These are phyloP conservation scores for Ustilago sp. DNA, from an alignment of 1,284 basidiomycete genomes.

Conservation along the genomic window DNA sequence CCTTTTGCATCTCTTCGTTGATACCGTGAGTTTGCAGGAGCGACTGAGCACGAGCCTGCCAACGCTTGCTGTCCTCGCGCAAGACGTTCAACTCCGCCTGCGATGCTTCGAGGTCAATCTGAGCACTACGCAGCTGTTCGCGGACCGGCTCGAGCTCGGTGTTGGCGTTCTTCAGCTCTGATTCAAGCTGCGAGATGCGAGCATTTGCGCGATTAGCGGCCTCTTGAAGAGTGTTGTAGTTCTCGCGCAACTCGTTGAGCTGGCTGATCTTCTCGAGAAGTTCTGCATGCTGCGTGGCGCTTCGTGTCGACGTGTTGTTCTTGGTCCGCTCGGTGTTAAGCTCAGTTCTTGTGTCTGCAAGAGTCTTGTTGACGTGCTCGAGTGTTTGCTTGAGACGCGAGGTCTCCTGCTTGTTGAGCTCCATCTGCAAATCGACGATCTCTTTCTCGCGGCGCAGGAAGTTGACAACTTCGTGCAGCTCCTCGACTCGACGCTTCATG, in stretches of 20 bases:
- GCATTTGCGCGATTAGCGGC: constrained; percentile 80
- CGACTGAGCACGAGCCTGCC: constrained; percentile 86
- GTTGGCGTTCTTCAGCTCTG: constrained; percentile 71
- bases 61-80: constrained; percentile 82
- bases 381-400: constrained; percentile 80
- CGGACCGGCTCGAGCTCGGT: constrained; percentile 81
- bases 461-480: constrained; percentile 80
- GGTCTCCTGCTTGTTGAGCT: constrained; percentile 86
- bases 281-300: constrained; percentile 82
- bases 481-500: constrained; percentile 49
- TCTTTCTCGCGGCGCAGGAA: constrained; percentile 90
- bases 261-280: constrained; percentile 88
- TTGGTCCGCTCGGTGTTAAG: constrained; percentile 56
- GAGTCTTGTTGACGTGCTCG: constrained; percentile 77
- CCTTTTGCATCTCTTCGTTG: constrained; percentile 73
- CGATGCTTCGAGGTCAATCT: constrained; percentile 81
- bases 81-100: constrained; percentile 79
- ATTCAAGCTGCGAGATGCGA: constrained; percentile 71
- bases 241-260: constrained; percentile 86
- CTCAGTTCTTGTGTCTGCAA: constrained; percentile 77
- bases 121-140: constrained; percentile 77
- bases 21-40: constrained; percentile 86
- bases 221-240: constrained; percentile 83
- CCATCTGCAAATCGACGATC: constrained; percentile 86
- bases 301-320: constrained; percentile 71